Percentiles rank a stretch among this genome's conserved stretches.
phyloP scores from a whole-genome alignment of 257 asterid species.

The Nicotiana paniculata region DNA sequence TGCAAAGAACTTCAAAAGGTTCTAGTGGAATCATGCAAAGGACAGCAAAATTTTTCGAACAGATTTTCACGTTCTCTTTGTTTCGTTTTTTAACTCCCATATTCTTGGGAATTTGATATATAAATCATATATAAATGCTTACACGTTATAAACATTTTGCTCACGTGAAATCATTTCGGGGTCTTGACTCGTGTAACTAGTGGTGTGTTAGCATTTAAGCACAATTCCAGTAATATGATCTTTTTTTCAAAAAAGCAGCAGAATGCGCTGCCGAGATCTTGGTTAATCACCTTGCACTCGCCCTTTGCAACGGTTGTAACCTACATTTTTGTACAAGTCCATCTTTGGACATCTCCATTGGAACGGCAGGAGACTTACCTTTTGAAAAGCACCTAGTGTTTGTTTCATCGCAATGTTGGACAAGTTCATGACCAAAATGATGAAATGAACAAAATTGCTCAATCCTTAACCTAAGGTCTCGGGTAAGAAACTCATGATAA shows the following conservation, averaged over 20 bases:
- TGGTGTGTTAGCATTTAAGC: background rate
- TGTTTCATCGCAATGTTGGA: background rate
- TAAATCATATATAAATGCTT: no score
- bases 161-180: no score
- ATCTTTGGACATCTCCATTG: background rate
- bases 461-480: background rate
- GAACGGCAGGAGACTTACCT: background rate
- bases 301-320: background rate
- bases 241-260: no score
- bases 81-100: background rate
- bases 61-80: background rate
- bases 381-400: background rate
- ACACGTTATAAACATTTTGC: no score
- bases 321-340: background rate
- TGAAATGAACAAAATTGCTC: background rate
- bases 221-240: background rate
- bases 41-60: background rate
- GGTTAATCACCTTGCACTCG: background rate
- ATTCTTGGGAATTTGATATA: no score
- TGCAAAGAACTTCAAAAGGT: background rate
- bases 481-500: no score
- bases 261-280: background rate
- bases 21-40: background rate
- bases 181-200: no score
- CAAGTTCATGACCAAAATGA: background rate